Evolutionary conservation across 495 filamentous ascomycete genomes (phyloP).

Genomic region (Staphylotrichum tortipilum): DNA sequence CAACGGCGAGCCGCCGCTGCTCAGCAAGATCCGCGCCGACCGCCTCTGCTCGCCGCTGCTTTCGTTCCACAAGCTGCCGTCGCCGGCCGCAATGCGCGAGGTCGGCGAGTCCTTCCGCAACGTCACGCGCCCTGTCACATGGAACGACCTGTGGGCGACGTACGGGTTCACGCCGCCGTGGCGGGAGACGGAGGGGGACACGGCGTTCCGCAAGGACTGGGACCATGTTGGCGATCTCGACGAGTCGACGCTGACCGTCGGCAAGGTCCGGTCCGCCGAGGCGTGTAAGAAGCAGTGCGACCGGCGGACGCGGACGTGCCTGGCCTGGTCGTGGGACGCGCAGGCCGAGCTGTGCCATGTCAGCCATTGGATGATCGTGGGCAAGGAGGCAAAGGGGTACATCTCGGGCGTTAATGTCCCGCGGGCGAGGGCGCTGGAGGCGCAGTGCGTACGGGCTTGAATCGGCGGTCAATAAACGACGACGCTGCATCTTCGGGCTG

Average conservation of each 20-base stretch:
- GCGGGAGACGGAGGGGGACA: slow-evolving; percentile 20
- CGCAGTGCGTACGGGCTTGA: slow-evolving; percentile 10
- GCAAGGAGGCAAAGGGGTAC: slow-evolving; percentile 18
- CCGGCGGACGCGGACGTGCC: slow-evolving; percentile 14
- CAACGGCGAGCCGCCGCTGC: slow-evolving; percentile 36
- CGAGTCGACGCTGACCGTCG: slow-evolving; percentile 24
- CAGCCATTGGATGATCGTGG: slow-evolving; percentile 39
- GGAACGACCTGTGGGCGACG: slow-evolving; percentile 32
- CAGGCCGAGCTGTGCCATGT: slow-evolving; percentile 22
- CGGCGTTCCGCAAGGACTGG: slow-evolving; percentile 23
- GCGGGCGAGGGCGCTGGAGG: slow-evolving; percentile 10
- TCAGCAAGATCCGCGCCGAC: slow-evolving; percentile 33
- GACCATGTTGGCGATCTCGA: slow-evolving; percentile 34
- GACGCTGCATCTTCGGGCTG: too few relatives aligned
- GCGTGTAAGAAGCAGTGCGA: slow-evolving; percentile 22
- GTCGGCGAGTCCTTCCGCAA: slow-evolving; percentile 29
- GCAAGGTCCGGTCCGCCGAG: slow-evolving; percentile 21
- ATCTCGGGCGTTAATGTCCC: slow-evolving; percentile 13
- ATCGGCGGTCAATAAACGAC: background rate
- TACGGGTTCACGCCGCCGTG: slow-evolving; percentile 27
- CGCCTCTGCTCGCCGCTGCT: slow-evolving; percentile 34
- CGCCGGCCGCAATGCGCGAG: slow-evolving; percentile 26
- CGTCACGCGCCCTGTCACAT: slow-evolving; percentile 27
- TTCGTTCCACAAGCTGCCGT: slow-evolving; percentile 32
- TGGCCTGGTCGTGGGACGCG: slow-evolving; percentile 40